Evolutionary conservation across 331 rosid species (phyloP).

Genomic region (Malus hybrid): DNA sequence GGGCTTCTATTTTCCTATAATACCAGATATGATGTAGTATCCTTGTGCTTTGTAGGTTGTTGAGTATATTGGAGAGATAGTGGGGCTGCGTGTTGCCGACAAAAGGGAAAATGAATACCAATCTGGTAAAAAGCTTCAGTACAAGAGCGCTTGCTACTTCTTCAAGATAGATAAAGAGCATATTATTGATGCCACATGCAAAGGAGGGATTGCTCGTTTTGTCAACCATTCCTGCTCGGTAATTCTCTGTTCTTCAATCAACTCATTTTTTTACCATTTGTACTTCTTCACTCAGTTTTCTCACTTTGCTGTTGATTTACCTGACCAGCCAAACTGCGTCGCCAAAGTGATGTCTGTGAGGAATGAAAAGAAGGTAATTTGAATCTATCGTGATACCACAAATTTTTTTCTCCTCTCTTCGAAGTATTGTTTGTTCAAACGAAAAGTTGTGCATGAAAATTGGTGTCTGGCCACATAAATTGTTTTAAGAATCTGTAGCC

Average conservation of each 20-base stretch:
- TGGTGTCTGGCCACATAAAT: not conserved
- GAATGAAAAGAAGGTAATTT: conserved; percentile 60
- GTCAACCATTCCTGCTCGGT: conserved; percentile 83
- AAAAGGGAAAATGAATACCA: conserved; percentile 64
- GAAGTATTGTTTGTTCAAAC: not conserved
- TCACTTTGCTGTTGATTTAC: conserved; percentile 11
- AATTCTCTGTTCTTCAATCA: not conserved
- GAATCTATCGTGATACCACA: not conserved
- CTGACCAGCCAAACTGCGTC: conserved; percentile 60
- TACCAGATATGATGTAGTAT: conserved; percentile 10
- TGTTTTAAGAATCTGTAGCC: not conserved
- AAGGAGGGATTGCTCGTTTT: conserved; percentile 76
- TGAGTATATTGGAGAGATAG: conserved; percentile 76
- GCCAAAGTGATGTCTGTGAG: conserved; percentile 59
- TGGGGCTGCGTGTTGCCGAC: conserved; percentile 54
- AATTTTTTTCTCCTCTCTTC: not conserved
- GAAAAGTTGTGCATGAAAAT: too few species aligned
- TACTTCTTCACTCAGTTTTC: not conserved
- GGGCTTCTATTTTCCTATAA: not conserved
- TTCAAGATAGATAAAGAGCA: conserved; percentile 66
- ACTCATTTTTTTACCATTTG: not conserved
- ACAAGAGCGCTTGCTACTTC: conserved; percentile 76
- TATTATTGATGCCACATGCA: conserved; percentile 67
- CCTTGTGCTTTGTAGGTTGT: conserved; percentile 47
- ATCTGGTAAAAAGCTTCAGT: conserved; percentile 57